Evolutionary conservation across 2,329 filamentous ascomycete species (phyloP).

Genomic region (Alternaria novae-zelandiae): DNA sequence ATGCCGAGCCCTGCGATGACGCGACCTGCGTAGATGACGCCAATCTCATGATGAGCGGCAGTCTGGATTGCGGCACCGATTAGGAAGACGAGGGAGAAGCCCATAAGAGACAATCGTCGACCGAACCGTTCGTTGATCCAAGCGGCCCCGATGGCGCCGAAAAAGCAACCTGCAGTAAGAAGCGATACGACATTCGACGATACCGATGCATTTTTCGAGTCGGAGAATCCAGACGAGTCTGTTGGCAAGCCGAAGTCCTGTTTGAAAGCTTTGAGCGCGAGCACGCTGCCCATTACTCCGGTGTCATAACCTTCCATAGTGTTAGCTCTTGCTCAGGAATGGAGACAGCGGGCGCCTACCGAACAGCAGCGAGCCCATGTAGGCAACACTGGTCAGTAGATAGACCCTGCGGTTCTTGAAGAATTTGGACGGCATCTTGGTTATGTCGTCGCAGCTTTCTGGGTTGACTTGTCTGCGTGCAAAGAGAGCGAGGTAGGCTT

Average conservation of each 20-base stretch:
- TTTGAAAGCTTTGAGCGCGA: slow-evolving; percentile 14
- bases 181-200: slow-evolving; percentile 12
- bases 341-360: background rate
- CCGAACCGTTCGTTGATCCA: slow-evolving; percentile 13
- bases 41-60: slow-evolving; percentile 10
- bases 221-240: slow-evolving; percentile 10
- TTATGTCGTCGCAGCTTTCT: slow-evolving; percentile 3
- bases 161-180: slow-evolving; percentile 12
- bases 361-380: slow-evolving; percentile 15
- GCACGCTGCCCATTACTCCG: slow-evolving; percentile 13
- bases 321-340: background rate
- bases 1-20: slow-evolving; percentile 62
- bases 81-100: slow-evolving; percentile 8
- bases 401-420: slow-evolving; percentile 16
- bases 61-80: slow-evolving; percentile 12
- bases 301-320: slow-evolving; percentile 8
- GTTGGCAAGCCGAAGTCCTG: slow-evolving; percentile 13
- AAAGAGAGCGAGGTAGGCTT: background rate
- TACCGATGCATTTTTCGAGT: slow-evolving; percentile 7
- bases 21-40: slow-evolving; percentile 33
- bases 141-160: slow-evolving; percentile 13
- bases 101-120: slow-evolving; percentile 10
- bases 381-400: slow-evolving; percentile 13
- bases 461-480: background rate
- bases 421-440: slow-evolving; percentile 11